Percentiles rank a stretch among this genome's conserved stretches.
phyloP scores from a whole-genome alignment of 495 filamentous ascomycete genomes.

The Penicillium antarcticum region DNA sequence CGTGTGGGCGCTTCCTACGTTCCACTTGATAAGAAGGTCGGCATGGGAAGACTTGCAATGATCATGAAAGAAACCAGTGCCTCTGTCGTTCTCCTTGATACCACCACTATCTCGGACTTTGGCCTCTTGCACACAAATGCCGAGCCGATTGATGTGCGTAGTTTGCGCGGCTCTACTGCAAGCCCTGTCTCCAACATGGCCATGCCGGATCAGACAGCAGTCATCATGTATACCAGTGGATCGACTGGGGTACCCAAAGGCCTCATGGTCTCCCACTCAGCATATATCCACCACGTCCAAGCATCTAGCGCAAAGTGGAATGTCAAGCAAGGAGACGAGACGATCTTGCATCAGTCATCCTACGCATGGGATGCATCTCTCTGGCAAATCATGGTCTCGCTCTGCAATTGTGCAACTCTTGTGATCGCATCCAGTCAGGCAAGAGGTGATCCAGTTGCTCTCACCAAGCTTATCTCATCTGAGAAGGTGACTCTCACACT shows the following conservation, averaged over 20 bases:
- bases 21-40: conserved; percentile 48
- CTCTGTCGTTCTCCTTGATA: conserved; percentile 13
- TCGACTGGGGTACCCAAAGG: conserved; percentile 40
- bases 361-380: conserved; percentile 37
- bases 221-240: conserved; percentile 42
- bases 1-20: conserved; percentile 48
- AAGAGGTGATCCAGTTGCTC: conserved; percentile 29
- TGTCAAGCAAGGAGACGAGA: conserved; percentile 17
- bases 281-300: conserved; percentile 29
- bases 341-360: conserved; percentile 42
- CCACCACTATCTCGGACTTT: conserved; percentile 1
- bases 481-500: conserved; percentile 34
- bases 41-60: conserved; percentile 25
- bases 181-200: not conserved
- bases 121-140: not conserved
- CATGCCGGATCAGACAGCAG: conserved; percentile 15
- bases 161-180: not conserved
- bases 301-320: conserved; percentile 12
- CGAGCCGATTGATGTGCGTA: conserved; percentile 11
- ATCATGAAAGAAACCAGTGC: conserved; percentile 23
- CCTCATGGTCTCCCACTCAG: conserved; percentile 29
- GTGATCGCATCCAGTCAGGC: conserved; percentile 17
- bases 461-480: conserved; percentile 30
- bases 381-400: conserved; percentile 29
- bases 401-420: conserved; percentile 31